Evolutionary conservation across 306 rosid species (phyloP).

Genomic region (Clitoria ternatea): DNA sequence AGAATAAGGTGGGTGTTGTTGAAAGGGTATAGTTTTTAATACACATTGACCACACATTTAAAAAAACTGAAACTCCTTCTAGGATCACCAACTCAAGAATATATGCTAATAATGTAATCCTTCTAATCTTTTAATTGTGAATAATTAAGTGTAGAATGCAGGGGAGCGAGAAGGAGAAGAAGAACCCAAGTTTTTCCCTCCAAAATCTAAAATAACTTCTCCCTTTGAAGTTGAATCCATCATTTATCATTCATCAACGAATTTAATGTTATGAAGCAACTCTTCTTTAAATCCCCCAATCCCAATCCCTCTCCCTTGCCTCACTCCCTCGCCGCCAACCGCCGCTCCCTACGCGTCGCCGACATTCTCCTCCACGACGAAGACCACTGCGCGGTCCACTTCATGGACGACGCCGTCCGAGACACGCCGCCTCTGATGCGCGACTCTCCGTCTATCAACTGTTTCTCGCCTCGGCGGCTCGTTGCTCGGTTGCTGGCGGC

Average conservation of each 20-base stretch:
- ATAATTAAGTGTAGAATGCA: too few relatives aligned
- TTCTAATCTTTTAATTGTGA: too few relatives aligned
- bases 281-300: conserved; percentile 34
- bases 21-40: too few relatives aligned
- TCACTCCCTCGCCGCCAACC: conserved; percentile 1
- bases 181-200: conserved; percentile 35
- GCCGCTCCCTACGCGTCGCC: conserved; percentile 49
- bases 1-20: too few relatives aligned
- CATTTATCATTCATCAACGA: neutral
- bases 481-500: conserved; percentile 43
- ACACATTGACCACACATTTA: too few relatives aligned
- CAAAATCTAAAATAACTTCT: conserved; percentile 21
- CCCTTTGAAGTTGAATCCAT: conserved; percentile 23
- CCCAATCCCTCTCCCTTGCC: neutral
- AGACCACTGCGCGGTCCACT: conserved; percentile 18
- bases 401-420: conserved; percentile 35
- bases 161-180: neutral
- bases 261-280: conserved; percentile 25
- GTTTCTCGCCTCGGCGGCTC: conserved; percentile 52
- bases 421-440: neutral
- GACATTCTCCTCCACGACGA: conserved; percentile 49
- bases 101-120: too few relatives aligned
- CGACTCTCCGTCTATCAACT: conserved; percentile 7
- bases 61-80: too few relatives aligned
- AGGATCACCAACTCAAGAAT: too few relatives aligned